Evolutionary conservation across 2,329 filamentous ascomycete species (phyloP), one percentile per base, ranked within the genome.

Genomic region (Chaetoscypha palmicola): DNA sequence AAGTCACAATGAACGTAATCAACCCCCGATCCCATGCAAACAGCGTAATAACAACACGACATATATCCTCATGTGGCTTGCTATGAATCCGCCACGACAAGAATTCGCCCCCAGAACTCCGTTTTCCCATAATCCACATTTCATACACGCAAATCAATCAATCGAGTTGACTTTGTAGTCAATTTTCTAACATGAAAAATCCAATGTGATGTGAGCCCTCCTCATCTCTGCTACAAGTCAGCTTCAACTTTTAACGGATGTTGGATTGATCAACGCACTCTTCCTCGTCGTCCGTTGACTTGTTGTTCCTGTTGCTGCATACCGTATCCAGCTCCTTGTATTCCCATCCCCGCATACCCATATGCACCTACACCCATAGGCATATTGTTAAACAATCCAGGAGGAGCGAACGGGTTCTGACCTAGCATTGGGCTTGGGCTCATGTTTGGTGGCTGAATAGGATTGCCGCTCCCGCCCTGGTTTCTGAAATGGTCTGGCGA

Each of bases 291-390:
- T 51, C 66, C 61, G 61, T 74, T 77, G 52, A 68, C 68, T 54
- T 75, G 73, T 53, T 76, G 74, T 57, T 79, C 74, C 51, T 78
- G 74, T 51, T 78, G 74, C 50, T 71, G 70, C 65, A 74, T 67
- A 55, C 74, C 56, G 42, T 54, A 77, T 14, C 67, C 70, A 64
- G 74, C 68, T 52, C 68, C 69, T 48, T 68, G 70, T 64, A 72
- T 68, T 17, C 66, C 62, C 60, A 69, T 67, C 41, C 66, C 69
- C 38, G 65, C 63, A 70, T 71, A 58, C 58, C 62, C 64, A 71
- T 60, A 61, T 5, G 64, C 66, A 26, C 63, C 66, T 61, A 73
- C 68, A 9, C 64, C 65, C 64, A 74, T 70, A 46, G 62, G 62
- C 61, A 74, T 51, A 33, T 48, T 63, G 17, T 57, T 58, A 51